A percentile compares a stretch with the other conserved stretches of the same genome.
Evolutionary conservation across 2,329 filamentous ascomycete genomes (phyloP).

Genomic region (Penicillium verrucosum): DNA sequence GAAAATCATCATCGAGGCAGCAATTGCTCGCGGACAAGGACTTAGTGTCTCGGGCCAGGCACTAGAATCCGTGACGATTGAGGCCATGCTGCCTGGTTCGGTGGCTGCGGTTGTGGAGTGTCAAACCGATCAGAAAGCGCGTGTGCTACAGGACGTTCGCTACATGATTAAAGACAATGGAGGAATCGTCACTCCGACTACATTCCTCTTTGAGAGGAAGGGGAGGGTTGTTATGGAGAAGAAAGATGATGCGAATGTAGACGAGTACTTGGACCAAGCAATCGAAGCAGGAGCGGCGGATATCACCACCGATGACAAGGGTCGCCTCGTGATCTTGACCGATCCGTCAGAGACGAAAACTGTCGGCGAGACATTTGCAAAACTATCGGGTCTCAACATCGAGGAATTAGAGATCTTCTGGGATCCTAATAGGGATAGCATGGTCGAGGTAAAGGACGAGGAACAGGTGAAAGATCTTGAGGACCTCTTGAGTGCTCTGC

Average conservation of each 20-base stretch:
- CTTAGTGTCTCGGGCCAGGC: slow-evolving; percentile 68
- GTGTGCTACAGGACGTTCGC: slow-evolving; percentile 71
- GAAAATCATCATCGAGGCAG: slow-evolving; percentile 77
- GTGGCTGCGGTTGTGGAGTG: slow-evolving; percentile 78
- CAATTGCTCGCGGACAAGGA: slow-evolving; percentile 85
- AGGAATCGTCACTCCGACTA: slow-evolving; percentile 68
- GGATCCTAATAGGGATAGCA: slow-evolving; percentile 77
- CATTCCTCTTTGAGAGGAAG: slow-evolving; percentile 79
- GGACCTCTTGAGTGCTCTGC: slow-evolving; percentile 52
- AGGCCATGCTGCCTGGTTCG: slow-evolving; percentile 73
- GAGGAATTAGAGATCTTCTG: slow-evolving; percentile 78
- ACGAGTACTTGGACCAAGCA: slow-evolving; percentile 74
- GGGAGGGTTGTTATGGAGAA: slow-evolving; percentile 70
- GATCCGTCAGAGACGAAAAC: slow-evolving; percentile 63
- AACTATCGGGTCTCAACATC: slow-evolving; percentile 63
- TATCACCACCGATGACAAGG: slow-evolving; percentile 59
- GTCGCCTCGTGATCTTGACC: slow-evolving; percentile 67
- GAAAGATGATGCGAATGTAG: slow-evolving; percentile 54
- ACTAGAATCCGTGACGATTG: slow-evolving; percentile 74
- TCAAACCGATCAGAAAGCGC: slow-evolving; percentile 76
- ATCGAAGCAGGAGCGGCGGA: slow-evolving; percentile 74
- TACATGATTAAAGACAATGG: slow-evolving; percentile 67
- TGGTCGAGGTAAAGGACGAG: slow-evolving; percentile 59
- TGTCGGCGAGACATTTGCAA: slow-evolving; percentile 62
- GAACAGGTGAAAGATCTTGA: slow-evolving; percentile 57